phyloP scores from a whole-genome alignment of 2,329 filamentous ascomycete species.

The Fusarium gaditjirri region DNA sequence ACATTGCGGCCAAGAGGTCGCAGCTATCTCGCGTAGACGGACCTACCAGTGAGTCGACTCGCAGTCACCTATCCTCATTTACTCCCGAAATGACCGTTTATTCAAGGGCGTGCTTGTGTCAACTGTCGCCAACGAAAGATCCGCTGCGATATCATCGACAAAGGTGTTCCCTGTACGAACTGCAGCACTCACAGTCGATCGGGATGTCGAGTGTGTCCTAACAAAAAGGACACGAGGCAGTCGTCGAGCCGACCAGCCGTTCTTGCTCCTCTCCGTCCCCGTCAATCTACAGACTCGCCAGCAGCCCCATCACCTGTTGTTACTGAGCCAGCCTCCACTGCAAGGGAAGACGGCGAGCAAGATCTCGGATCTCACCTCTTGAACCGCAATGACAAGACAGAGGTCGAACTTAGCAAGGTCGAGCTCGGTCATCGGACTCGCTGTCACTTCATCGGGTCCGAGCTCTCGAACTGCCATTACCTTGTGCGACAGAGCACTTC shows the following conservation, averaged over 20 bases:
- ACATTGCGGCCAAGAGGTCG: neutral
- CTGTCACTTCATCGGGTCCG: conserved; percentile 3
- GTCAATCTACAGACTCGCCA: neutral
- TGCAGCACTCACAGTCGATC: neutral
- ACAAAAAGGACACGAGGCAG: neutral
- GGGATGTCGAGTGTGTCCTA: conserved; percentile 1
- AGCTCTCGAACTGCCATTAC: conserved; percentile 2
- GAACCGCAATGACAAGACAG: neutral
- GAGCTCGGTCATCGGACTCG: conserved; percentile 13
- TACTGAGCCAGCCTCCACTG: neutral
- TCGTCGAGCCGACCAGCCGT: neutral
- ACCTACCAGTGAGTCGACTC: neutral
- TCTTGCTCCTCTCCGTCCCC: neutral
- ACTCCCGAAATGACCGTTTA: rapidly evolving
- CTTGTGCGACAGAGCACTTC: neutral
- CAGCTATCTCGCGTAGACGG: neutral
- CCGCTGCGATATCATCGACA: conserved; percentile 2
- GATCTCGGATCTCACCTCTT: neutral
- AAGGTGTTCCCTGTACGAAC: conserved; percentile 4
- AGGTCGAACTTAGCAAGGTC: neutral
- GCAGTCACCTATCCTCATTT: rapidly evolving
- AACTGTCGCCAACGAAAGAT: conserved; percentile 5
- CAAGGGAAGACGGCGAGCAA: neutral
- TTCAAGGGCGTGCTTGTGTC: neutral
- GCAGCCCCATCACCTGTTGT: neutral